Conservation (phyloP, 1,284 basidiomycete species). For the Microbotryomycetes sp. region DNA sequence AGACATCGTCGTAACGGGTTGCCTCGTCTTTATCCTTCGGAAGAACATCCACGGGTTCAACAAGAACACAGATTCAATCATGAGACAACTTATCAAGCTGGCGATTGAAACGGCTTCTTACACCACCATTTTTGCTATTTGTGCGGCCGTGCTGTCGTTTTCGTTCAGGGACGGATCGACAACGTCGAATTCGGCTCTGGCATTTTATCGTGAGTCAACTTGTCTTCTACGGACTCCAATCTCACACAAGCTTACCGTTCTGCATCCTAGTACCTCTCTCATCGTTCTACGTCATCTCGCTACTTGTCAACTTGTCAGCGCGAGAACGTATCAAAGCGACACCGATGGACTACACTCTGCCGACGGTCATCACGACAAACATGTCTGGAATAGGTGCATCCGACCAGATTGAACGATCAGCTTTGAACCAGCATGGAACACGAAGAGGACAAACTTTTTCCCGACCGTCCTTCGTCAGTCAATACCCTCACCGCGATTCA, state of each 20-base stretch:
- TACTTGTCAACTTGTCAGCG: slow-evolving; percentile 1
- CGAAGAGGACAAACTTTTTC: too few relatives aligned
- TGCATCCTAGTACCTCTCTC: background rate
- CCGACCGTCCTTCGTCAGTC: too few relatives aligned
- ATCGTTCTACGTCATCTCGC: slow-evolving; percentile 1
- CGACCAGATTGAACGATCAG: too few relatives aligned
- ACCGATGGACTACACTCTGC: background rate
- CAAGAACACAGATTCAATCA: background rate
- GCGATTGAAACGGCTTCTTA: slow-evolving; percentile 1
- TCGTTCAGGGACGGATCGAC: background rate
- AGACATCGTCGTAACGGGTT: background rate
- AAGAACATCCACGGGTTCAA: background rate
- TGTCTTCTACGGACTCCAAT: too few relatives aligned
- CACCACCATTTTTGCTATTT: slow-evolving; percentile 1
- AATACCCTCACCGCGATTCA: too few relatives aligned
- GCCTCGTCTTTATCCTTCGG: background rate
- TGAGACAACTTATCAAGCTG: slow-evolving; percentile 1
- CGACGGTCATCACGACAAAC: background rate
- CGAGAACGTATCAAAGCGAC: background rate
- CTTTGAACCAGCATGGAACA: too few relatives aligned
- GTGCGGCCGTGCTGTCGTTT: background rate
- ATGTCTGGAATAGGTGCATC: too few relatives aligned
- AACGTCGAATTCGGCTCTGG: background rate
- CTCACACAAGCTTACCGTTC: too few relatives aligned
- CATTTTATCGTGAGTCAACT: background rate